Evolutionary conservation across 305 asterid species (phyloP), one percentile per base, ranked within the genome.

Genomic region (Rubia peregrina): DNA sequence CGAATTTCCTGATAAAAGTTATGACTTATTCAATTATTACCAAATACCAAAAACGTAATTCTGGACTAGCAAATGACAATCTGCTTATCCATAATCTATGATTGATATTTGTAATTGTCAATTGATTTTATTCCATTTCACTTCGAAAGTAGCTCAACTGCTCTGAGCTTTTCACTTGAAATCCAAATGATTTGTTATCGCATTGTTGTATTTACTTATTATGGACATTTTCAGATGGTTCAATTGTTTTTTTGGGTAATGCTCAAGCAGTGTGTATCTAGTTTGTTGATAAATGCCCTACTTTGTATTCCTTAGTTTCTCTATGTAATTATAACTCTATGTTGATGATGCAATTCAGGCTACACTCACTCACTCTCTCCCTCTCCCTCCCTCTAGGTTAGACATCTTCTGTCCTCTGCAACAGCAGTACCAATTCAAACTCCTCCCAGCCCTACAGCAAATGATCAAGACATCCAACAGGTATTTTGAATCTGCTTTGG

Each of bases 381-480:
- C 59, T 51, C 59, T 8, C 59, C 17, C 59, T n/a, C 22, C 72
- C 62, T 76, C 74, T 78, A 94, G 99, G 97, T 90, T 77, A 85
- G 98, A 71, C 90, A 92, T 53, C 89, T 94, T 82, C 69, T 94
- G 73, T 89, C 93, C 80, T 94, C 99, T 77, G 96, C 99, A 76
- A 91, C 88, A 73, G 93, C 99, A 62, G 88, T 91, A 67, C 87
- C 85, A 55, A 85, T 94, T 80, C 99, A 91, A 76, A 94, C 99
- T 64, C 90, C 96, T 56, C 92, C 79, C 69, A 91, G 87, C 73
- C 98, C 96, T 46, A 88, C 97, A 30, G 97, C 97, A 56, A 87
- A 96, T 33, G 99, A 94, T 84, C 99, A 94, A 81, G 99, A 94
- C 77, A 83, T 88, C 78, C 99, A 94, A 79, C 99, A 94, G 97